Base-by-base conservation (phyloP, 2,329 filamentous ascomycete species). In the Tolypocladium nubicola region DNA sequence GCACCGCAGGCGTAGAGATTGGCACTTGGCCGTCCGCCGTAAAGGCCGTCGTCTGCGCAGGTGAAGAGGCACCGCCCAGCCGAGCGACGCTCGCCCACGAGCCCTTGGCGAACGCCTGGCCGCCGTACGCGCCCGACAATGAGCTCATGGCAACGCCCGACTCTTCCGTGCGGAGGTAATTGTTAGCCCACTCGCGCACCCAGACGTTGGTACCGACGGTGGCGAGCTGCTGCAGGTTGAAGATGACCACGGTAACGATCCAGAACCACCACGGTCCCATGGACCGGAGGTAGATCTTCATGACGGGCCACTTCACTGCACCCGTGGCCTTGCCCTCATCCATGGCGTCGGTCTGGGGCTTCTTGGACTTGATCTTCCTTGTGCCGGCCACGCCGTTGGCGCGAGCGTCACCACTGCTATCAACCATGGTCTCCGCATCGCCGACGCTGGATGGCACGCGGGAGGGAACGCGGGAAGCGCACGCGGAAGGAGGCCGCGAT, bases 201-300 rank as follows among this genome's bases (percentile, higher is more conserved):
- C 94, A 99, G 54, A 97, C 74, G 66, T 94, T 97, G 40, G 91
- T 95, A 0, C 88, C 90, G 2, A 97, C 87, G 30, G 88, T 88
- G 4, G 88, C 88, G 39, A 96, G 70, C 69, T 99, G 94, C 68
- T 97, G 92, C 50, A 87, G 75, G 35, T 80, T 79, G 67, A 99
- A 97, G 41, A 92, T 86, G 5, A 85, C 63, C 16, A 85, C 73
- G 23, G 92, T 88, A 40, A 89, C 75, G 53, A 87, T 71, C 94
- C 94, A 99, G 75, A 96, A 99, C 80, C 90, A 92, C 90, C 91
- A 96, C 5, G 87, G 81, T n/a, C 94, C 94, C 94, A 99, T 99
- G 61, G 92, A 83, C 59, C 74, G 75, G 21, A 99, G 81, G 69
- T 99, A 99, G 68, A 96, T 84, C 60, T 85, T 77, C 66, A 99